phyloP scores from a whole-genome alignment of 768 basidiomycete species.

The Udeniomyces megalosporus region DNA sequence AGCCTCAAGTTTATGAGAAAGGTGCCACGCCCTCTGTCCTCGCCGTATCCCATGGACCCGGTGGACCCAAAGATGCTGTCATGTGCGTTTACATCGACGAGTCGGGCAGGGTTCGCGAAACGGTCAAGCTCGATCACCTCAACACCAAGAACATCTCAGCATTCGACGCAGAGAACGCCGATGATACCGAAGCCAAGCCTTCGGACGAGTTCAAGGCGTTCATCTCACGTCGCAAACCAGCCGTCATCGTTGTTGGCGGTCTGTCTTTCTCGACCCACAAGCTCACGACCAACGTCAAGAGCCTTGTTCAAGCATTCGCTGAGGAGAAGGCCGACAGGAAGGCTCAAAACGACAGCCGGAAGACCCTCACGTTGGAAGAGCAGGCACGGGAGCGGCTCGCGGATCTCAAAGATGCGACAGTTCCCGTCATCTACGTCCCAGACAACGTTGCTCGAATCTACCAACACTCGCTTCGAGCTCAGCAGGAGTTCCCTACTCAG shows the following conservation, averaged over 20 bases:
- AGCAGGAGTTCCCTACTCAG: constrained; percentile 63
- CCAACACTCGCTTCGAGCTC: constrained; percentile 72
- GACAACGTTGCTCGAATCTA: constrained; percentile 91
- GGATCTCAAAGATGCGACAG: constrained; percentile 23
- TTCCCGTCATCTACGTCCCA: constrained; percentile 62
- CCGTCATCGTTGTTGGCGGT: constrained; percentile 77
- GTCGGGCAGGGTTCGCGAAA: constrained; percentile 76
- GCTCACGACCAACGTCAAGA: constrained; percentile 20
- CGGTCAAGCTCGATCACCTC: constrained; percentile 75
- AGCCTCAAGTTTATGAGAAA: constrained; percentile 43
- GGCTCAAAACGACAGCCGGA: neutral
- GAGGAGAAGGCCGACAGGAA: constrained; percentile 12
- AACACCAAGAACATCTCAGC: constrained; percentile 49
- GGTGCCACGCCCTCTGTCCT: constrained; percentile 67
- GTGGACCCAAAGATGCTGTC: constrained; percentile 80
- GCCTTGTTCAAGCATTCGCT: constrained; percentile 23
- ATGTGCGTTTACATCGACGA: constrained; percentile 71
- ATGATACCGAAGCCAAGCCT: neutral
- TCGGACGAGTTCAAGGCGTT: constrained; percentile 55
- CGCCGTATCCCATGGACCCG: constrained; percentile 86
- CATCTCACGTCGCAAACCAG: constrained; percentile 64
- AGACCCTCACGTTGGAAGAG: neutral
- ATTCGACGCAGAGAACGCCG: neutral
- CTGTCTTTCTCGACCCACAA: constrained; percentile 59
- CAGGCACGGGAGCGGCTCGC: constrained; percentile 21